A percentile compares a stretch with the other conserved stretches of the same genome.
These are phyloP conservation scores for Aspergillus bombycis DNA, from an alignment of 2,329 filamentous ascomycete species.

Conservation along the genomic window DNA sequence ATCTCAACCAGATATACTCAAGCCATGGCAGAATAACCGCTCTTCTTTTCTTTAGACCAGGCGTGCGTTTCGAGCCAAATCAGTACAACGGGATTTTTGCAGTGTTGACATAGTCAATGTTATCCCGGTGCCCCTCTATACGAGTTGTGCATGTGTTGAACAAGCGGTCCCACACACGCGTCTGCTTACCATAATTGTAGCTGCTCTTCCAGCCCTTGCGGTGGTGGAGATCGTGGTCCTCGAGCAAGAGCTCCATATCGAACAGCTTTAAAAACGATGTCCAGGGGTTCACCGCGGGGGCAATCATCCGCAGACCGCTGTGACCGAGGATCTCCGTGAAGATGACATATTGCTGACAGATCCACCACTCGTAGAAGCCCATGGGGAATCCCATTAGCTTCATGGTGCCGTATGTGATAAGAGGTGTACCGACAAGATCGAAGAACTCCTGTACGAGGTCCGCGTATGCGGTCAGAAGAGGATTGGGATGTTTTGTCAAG, in stretches of 20 bases:
- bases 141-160: conserved; percentile 19
- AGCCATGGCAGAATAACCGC: background rate
- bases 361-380: conserved; percentile 24
- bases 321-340: conserved; percentile 21
- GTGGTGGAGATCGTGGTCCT: conserved; percentile 23
- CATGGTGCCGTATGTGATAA: conserved; percentile 17
- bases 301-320: conserved; percentile 20
- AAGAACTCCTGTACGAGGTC: conserved; percentile 22
- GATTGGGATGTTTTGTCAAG: conserved; percentile 21
- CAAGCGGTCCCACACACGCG: conserved; percentile 23
- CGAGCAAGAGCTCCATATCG: conserved; percentile 20
- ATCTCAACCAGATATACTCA: too few relatives aligned
- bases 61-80: background rate
- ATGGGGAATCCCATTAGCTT: conserved; percentile 18
- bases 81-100: background rate
- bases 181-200: conserved; percentile 24
- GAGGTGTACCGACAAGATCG: conserved; percentile 18
- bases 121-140: conserved; percentile 14
- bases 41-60: background rate
- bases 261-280: conserved; percentile 15
- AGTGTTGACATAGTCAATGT: conserved; percentile 19
- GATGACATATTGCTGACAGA: conserved; percentile 20
- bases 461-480: conserved; percentile 18
- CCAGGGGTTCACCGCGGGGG: conserved; percentile 11
- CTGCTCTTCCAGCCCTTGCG: conserved; percentile 23